These are phyloP conservation scores for Balansia obtecta DNA, from an alignment of 2,329 filamentous ascomycete species.

Conservation along the genomic window DNA sequence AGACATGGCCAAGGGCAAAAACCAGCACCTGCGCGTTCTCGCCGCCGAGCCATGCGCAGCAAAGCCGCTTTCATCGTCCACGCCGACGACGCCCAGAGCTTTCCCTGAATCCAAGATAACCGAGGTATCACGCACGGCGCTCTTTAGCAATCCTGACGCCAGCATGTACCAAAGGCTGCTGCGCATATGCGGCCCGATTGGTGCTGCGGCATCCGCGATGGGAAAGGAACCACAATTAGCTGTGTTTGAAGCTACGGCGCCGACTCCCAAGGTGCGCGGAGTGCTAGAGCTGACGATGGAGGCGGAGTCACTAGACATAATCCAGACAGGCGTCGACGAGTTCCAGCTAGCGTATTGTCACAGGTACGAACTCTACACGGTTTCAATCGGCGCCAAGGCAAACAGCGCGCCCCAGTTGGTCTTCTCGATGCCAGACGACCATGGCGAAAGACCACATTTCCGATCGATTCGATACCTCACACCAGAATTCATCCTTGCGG, in stretches of 20 bases:
- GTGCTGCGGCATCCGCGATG: constrained; percentile 67
- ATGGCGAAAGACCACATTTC: constrained; percentile 36
- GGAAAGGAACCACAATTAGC: constrained; percentile 67
- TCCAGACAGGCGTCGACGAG: constrained; percentile 44
- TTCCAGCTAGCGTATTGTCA: constrained; percentile 72
- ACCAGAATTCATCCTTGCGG: constrained; percentile 42
- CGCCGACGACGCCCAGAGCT: not conserved
- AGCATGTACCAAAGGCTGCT: constrained; percentile 49
- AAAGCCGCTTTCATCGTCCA: constrained; percentile 19
- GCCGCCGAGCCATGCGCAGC: constrained; percentile 33
- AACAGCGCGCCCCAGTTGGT: constrained; percentile 36
- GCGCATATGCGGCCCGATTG: constrained; percentile 52
- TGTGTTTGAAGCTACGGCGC: constrained; percentile 53
- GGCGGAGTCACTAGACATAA: constrained; percentile 58
- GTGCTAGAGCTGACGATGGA: constrained; percentile 40
- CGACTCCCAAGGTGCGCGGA: constrained; percentile 32
- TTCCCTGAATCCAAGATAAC: constrained; percentile 27
- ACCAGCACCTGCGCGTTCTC: constrained; percentile 74
- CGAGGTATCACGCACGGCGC: constrained; percentile 37
- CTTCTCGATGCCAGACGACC: constrained; percentile 42
- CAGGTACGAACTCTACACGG: constrained; percentile 59
- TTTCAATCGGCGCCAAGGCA: constrained; percentile 41
- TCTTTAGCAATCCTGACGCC: constrained; percentile 37
- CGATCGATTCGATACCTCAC: constrained; percentile 47
- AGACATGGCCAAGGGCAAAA: constrained; percentile 62